Evolutionary conservation across 2,329 filamentous ascomycete genomes (phyloP).

Genomic region (Exophiala lecanii-corni): DNA sequence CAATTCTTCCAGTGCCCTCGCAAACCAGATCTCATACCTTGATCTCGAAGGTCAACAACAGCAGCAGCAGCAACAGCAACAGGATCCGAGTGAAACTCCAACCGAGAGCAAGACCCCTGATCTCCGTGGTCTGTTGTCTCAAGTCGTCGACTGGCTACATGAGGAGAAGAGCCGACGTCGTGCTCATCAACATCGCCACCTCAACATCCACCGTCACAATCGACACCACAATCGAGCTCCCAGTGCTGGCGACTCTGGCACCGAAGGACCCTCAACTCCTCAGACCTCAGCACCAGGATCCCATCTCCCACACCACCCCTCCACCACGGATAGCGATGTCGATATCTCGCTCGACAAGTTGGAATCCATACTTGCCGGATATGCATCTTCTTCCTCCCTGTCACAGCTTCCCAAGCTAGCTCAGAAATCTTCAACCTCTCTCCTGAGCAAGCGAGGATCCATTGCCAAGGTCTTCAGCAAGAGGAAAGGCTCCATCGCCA

Average conservation of each 20-base stretch:
- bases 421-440: constrained; percentile 26
- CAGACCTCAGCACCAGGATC: constrained; percentile 2
- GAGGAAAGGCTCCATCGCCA: constrained; percentile 40
- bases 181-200: constrained; percentile 28
- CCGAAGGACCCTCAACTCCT: constrained; percentile 23
- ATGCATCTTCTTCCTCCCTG: constrained; percentile 34
- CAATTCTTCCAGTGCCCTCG: constrained; percentile 17
- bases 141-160: constrained; percentile 79
- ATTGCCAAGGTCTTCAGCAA: constrained; percentile 35
- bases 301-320: too few relatives aligned
- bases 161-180: constrained; percentile 63
- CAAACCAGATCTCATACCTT: constrained; percentile 20
- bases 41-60: constrained; percentile 16
- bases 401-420: constrained; percentile 19
- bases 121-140: constrained; percentile 52
- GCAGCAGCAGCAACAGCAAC: constrained; percentile 4
- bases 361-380: constrained; percentile 61
- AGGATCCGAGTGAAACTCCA: constrained; percentile 12
- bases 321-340: constrained; percentile 4
- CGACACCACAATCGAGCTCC: constrained; percentile 34
- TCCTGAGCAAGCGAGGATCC: constrained; percentile 38
- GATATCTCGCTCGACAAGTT: constrained; percentile 69
- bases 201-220: constrained; percentile 39
- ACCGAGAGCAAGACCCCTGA: constrained; percentile 20
- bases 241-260: constrained; percentile 18